Evolutionary conservation across 2,329 filamentous ascomycete species (phyloP).

Genomic region (Fusarium floridanum): DNA sequence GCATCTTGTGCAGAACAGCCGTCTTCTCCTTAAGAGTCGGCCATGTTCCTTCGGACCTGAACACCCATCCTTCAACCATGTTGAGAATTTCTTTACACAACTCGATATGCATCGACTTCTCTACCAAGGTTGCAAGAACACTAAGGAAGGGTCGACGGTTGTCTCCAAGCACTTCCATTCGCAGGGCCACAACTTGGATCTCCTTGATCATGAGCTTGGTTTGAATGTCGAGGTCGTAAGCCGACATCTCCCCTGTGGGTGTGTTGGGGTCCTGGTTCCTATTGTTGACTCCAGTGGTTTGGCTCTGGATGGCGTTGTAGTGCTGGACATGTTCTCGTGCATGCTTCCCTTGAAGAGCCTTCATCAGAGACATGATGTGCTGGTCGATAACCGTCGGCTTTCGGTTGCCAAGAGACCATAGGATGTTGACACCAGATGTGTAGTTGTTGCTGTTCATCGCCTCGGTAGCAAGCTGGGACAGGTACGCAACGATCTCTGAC

Average conservation of each 20-base stretch:
- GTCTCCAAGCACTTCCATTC: slow-evolving; percentile 93
- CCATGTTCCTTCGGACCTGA: slow-evolving; percentile 93
- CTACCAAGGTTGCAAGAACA: slow-evolving; percentile 92
- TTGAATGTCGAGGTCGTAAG: slow-evolving; percentile 88
- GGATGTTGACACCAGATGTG: slow-evolving; percentile 88
- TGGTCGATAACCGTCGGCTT: slow-evolving; percentile 90
- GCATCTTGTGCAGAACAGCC: slow-evolving; percentile 98
- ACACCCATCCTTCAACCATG: slow-evolving; percentile 97
- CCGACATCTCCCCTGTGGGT: slow-evolving; percentile 69
- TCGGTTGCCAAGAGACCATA: slow-evolving; percentile 90
- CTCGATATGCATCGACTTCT: slow-evolving; percentile 88
- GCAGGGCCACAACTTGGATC: slow-evolving; percentile 89
- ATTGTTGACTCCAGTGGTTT: slow-evolving; percentile 58
- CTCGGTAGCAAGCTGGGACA: slow-evolving; percentile 90
- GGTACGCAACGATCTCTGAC: slow-evolving; percentile 87
- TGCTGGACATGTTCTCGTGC: slow-evolving; percentile 92
- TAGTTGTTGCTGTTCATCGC: slow-evolving; percentile 85
- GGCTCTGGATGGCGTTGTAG: slow-evolving; percentile 70
- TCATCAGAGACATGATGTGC: slow-evolving; percentile 91
- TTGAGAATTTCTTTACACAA: slow-evolving; percentile 93
- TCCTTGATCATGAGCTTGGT: slow-evolving; percentile 94
- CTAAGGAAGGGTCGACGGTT: slow-evolving; percentile 94
- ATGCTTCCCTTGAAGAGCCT: slow-evolving; percentile 90
- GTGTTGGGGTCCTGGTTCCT: slow-evolving; percentile 67
- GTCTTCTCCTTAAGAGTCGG: slow-evolving; percentile 99